Base-by-base conservation (phyloP, 805 yeast genomes). In the Candida ortonii region DNA sequence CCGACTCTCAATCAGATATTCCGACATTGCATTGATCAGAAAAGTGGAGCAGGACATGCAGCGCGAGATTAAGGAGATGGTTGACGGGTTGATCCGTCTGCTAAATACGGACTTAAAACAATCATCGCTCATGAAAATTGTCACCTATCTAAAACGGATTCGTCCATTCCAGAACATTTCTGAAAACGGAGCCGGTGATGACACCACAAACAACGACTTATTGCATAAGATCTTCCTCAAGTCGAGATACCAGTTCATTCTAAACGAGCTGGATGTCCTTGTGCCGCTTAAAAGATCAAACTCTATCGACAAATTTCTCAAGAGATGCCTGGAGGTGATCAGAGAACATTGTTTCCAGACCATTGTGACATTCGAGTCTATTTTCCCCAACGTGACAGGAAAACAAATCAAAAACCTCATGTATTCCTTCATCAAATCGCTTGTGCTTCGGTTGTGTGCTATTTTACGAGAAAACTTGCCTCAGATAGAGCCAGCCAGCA, bases 331-430 rank as follows among this genome's bases (percentile, higher is more conserved):
- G 23, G 97, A 93, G 56, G 76, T 85, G 4, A 76, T 86, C 38
- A 71, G 98, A 54, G 97, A 89, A 55, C 83, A 76, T 48, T 76
- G 86, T 12, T 84, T 81, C 57, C 82, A 80, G 17, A 78, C 93
- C 0, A 65, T 86, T 3, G 73, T 83, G 36, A 75, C 80, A 2
- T 82, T 71, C 55, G 71, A 70, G 39, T 74, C 85, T 5, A 72
- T 84, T 1, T 84, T 86, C 52, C 69, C 73, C 4, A 61, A 53
- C 24, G 59, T 55, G 7, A 49, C 52, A n/a, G 55, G 27, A 3
- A 39, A 33, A n/a, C 24, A 43, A 8, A 36, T 43, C 16, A 57
- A 62, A 22, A 39, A 56, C 4, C 53, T 66, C 19, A 44, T 72
- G 6, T 58, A 63, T 16, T 60, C 66, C 5, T 69, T 68, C 39